Base-by-base conservation (phyloP, 78 protist species). In the Dictyostelium capitatum region DNA sequence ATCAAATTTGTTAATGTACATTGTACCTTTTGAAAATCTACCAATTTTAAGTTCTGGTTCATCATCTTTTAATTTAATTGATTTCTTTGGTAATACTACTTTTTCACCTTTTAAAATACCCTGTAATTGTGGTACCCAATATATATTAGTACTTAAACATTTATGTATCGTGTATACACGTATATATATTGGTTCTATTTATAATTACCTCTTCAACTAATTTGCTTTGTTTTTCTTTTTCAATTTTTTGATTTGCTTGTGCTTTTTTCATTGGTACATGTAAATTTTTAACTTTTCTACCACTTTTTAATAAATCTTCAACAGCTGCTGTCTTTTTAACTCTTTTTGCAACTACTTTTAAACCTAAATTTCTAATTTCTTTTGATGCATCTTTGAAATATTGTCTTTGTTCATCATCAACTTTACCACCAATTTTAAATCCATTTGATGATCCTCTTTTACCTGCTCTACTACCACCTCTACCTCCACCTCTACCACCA, bases 331-430 rank as follows among this genome's bases (percentile, higher is more conserved):
- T 28, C 37, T 23, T 78, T 78, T 78, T 78, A 30, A 46, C 54
- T 30, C 30, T 53, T 78, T 41, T 78, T 14, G 65, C 70, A 19
- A 19, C 56, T 17, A 53, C 64, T 53, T 53, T 78, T 25, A 46
- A 23, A 53, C 59, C 83, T 30, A 78, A 78, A n/a, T 78, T 25
- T 53, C 56, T 32, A 54, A 78, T 78, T 25, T 78, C 83, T 78
- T 78, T 50, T 53, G 83, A 25, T 28, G 70, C 69, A 54, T 78
- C 69, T 54, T 50, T 46, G 56, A 78, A 78, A 54, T 25, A 78
- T 30, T 78, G 54, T 78, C 83, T 78, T 46, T 78, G 83, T 78
- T 78, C 83, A 19, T 78, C 48, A 53, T 23, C 28, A 30, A 78
- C 83, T 17, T 78, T 15, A 46, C 83, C 83, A 78, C 83, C 83